Percentiles rank a stretch among this genome's conserved stretches.
phyloP scores from a whole-genome alignment of 305 asterid genomes.

The Fraxinus nigra region DNA sequence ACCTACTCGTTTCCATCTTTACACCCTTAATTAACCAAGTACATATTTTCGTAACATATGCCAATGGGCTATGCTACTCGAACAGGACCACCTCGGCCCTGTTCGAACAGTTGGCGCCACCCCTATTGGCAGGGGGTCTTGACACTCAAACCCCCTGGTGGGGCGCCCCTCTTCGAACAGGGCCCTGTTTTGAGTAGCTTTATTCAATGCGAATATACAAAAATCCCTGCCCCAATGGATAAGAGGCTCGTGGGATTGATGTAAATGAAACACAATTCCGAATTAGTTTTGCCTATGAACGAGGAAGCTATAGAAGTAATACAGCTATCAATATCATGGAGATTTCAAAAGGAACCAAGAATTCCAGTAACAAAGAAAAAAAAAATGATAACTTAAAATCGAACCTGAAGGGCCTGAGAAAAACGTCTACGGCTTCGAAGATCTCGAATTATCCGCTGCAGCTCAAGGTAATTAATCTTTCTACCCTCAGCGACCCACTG shows the following conservation, averaged over 20 bases:
- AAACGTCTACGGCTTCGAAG: constrained; percentile 57
- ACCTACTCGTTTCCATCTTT: background rate
- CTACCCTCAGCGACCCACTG: constrained; percentile 64
- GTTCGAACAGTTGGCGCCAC: too few relatives aligned
- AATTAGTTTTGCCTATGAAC: background rate
- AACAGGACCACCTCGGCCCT: too few relatives aligned
- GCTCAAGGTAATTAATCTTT: constrained; percentile 36
- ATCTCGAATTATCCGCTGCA: constrained; percentile 54
- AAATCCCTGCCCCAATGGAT: background rate
- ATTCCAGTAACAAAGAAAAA: background rate
- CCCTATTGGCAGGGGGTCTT: too few relatives aligned
- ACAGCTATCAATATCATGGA: background rate
- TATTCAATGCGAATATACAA: background rate
- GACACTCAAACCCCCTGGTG: too few relatives aligned
- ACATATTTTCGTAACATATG: background rate
- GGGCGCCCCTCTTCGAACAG: too few relatives aligned
- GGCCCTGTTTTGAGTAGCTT: too few relatives aligned
- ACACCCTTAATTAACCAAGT: background rate
- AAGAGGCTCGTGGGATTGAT: background rate
- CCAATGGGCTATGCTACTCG: background rate
- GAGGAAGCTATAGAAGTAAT: background rate
- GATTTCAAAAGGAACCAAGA: constrained; percentile 4
- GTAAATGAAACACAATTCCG: background rate
- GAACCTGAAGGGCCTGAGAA: constrained; percentile 61
- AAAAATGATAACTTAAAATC: background rate